Base-by-base conservation (phyloP, 306 rosid genomes). In the Benincasa hispida region DNA sequence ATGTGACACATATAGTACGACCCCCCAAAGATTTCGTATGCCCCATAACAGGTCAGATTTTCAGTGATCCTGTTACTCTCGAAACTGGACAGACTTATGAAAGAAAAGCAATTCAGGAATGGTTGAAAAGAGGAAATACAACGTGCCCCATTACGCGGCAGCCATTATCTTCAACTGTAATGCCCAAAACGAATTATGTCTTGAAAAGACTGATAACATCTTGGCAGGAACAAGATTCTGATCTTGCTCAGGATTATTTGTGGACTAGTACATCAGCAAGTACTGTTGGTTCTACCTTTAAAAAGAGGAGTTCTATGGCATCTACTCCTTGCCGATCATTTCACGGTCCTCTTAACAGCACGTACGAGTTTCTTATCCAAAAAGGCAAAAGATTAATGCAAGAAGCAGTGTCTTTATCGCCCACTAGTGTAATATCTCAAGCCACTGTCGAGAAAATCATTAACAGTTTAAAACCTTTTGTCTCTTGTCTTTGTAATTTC, bases 61-160 rank as follows among this genome's bases (percentile, higher is more conserved):
- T 93, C 78, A 34, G 82, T 81, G 97, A 93, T 70, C 94, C 98
- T 41, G 98, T 93, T 50, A 93, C 98, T 70, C 97, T 93, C 75
- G 98, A 93, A 85, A 93, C 98, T 22, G 97, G 98, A 21, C 97
- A 93, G 85, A 93, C 97, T 62, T 93, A 84, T 77, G 98, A 93
- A 86, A 86, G 94, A 83, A 90, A 85, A 87, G 97, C 96, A 48
- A 93, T 93, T 82, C 94, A 91, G 74, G 94, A 93, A 76, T 93
- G 98, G 98, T 87, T 91, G 30, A 89, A 87, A 85, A 87, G 94
- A 77, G 97, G 97, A 84, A 93, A 93, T 76, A 88, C 89, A 24
- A 86, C 96, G 25, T 93, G 98, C 47, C 98, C 97, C 28, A 93
- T 93, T 74, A 90, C 98, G 4, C 81, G 90, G 22, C 98, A 91